A percentile compares a stretch with the other conserved stretches of the same genome.
Conservation (phyloP, 2,329 filamentous ascomycete species). For the Pseudogymnoascus sp. region DNA sequence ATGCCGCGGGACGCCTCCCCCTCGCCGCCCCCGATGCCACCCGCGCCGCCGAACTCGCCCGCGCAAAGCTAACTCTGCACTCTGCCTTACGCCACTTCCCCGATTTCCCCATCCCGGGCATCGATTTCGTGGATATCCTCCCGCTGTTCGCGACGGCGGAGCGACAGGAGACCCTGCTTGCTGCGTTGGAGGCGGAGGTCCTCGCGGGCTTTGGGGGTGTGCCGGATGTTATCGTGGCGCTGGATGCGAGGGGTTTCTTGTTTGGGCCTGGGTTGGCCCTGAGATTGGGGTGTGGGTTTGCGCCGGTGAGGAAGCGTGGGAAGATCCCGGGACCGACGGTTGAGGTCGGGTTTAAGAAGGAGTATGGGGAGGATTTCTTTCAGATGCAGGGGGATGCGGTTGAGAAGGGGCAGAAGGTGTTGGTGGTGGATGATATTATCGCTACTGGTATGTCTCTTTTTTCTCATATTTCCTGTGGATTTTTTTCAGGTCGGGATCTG, state of each 20-base stretch:
- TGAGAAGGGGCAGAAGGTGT: constrained; percentile 75
- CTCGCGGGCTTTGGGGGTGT: constrained; percentile 48
- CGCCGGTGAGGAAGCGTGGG: constrained; percentile 87
- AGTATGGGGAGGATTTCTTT: constrained; percentile 92
- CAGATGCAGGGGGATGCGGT: constrained; percentile 89
- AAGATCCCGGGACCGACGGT: constrained; percentile 88
- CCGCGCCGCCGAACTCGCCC: constrained; percentile 26
- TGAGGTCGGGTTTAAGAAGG: constrained; percentile 83
- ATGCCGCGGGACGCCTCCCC: constrained; percentile 24
- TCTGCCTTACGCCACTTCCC: constrained; percentile 72
- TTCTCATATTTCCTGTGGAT: no score
- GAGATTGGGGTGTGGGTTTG: constrained; percentile 74
- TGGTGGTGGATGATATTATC: constrained; percentile 97
- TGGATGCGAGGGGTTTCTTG: constrained; percentile 90
- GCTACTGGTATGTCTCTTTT: constrained; percentile 70
- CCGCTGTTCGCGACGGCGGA: constrained; percentile 77
- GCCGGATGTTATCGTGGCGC: constrained; percentile 84
- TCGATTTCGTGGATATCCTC: constrained; percentile 96
- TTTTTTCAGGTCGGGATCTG: not conserved
- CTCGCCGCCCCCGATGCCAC: constrained; percentile 25
- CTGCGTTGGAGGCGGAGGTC: constrained; percentile 78
- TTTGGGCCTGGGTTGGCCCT: constrained; percentile 87
- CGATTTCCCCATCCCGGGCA: constrained; percentile 86
- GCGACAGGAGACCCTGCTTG: constrained; percentile 68
- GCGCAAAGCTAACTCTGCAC: constrained; percentile 60